These are phyloP conservation scores for Inga leiocalycina DNA, from an alignment of 306 rosid species.

Conservation along the genomic window DNA sequence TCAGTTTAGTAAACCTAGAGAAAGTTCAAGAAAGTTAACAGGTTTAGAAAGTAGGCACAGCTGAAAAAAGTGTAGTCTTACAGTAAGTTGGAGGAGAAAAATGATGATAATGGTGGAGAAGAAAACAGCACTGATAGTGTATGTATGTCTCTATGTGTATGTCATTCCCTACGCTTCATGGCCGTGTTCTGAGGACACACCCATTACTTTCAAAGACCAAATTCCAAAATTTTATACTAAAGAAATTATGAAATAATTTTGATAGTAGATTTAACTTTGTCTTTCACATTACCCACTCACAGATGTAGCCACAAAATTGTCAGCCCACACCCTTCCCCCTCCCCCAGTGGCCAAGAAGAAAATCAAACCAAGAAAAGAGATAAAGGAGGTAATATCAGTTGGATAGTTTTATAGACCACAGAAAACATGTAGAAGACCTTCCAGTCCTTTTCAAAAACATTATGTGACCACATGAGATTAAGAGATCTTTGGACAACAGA, in stretches of 20 bases:
- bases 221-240: not conserved
- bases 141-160: not conserved
- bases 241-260: not conserved
- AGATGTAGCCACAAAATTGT: not conserved
- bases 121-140: not conserved
- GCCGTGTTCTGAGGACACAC: not conserved
- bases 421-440: conserved; percentile 8
- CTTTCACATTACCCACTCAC: not conserved
- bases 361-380: not conserved
- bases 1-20: not conserved
- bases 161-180: not conserved
- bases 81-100: not conserved
- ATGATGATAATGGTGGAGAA: not conserved
- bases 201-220: not conserved
- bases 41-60: not conserved
- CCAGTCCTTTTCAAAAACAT: conserved; percentile 21
- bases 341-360: not conserved
- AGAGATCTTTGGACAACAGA: conserved; percentile 16
- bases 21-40: not conserved
- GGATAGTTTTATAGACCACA: conserved; percentile 16
- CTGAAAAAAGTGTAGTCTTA: not conserved
- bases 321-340: conserved; percentile 16
- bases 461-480: conserved; percentile 12
- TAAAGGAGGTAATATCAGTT: conserved; percentile 19
- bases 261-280: not conserved